Base-by-base conservation (phyloP, 2,329 filamentous ascomycete genomes). In the Cordyceps cicadae region DNA sequence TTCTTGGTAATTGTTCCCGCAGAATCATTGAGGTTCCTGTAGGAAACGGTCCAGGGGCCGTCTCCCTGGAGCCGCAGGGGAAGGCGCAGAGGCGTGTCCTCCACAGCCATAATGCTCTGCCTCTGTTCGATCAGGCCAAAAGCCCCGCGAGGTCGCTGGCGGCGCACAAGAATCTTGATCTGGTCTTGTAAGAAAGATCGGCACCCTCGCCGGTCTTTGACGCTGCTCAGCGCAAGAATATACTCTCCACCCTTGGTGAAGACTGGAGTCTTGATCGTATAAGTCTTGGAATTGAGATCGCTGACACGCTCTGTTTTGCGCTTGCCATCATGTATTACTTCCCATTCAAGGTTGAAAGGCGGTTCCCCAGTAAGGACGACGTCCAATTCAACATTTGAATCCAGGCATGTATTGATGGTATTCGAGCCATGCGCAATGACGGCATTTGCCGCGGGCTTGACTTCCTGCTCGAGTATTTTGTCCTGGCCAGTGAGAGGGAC, bases 271-370 rank as follows among this genome's bases (percentile, higher is more conserved):
- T 84, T 83, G 70, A 99, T 92, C 43, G 80, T 87, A 70, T 87
- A 87, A 24, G 79, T 75, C 54, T 83, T 78, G 2, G 77, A 78
- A 26, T 85, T 78, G 60, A 96, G 89, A 61, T 82, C 79, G 1
- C 83, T 78, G 29, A 85, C 79, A 60, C 81, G 83, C 66, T 88
- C 82, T 56, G 89, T 87, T 64, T 84, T 87, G 58, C 92, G 85
- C 74, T 89, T 95, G 60, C 92, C 92, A 60, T 92, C 89, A 73
- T 97, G 90, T 8, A 97, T 84, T 46, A 97, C 78, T 73, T 97
- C 94, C 77, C 96, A 99, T 70, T 97, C 92, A 45, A 99, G 76
- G 24, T 81, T 88, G 79, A 93, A 97, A 0, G 95, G 94, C 19
- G 87, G 81, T 67, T 97, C 92, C 48, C 95, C 94, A 51, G 85